Conservation (phyloP, 345 rosid species). For the Streptanthus diversifolius region DNA sequence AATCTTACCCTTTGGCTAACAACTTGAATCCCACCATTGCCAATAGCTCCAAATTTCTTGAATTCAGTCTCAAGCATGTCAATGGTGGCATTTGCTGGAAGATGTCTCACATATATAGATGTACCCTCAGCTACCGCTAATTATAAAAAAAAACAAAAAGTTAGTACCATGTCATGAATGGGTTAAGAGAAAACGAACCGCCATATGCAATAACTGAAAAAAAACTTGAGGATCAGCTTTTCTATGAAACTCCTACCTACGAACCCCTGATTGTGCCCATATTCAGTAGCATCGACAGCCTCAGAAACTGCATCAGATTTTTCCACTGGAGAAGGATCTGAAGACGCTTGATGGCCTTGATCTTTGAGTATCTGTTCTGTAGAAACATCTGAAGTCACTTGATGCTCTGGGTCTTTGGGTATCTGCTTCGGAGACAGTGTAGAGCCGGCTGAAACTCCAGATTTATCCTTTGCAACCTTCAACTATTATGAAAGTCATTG, state of each 20-base stretch:
- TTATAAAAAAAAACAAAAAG: not conserved
- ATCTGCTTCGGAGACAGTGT: constrained; percentile 12
- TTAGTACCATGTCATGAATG: not conserved
- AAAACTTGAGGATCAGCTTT: not conserved
- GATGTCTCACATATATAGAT: constrained; percentile 76
- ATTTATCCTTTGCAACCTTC: constrained; percentile 19
- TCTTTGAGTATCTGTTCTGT: constrained; percentile 1
- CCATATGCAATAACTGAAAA: not conserved
- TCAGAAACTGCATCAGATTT: constrained; percentile 21
- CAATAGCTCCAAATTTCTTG: constrained; percentile 76
- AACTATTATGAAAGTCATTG: not conserved
- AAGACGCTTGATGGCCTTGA: not conserved
- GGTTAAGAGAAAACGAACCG: not conserved
- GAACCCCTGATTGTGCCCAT: constrained; percentile 49
- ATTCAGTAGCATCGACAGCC: constrained; percentile 35
- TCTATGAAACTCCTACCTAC: constrained; percentile 40
- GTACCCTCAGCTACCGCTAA: constrained; percentile 54
- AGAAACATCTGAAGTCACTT: constrained; percentile 8
- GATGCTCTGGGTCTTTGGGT: constrained; percentile 4
- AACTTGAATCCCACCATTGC: constrained; percentile 47
- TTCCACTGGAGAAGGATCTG: constrained; percentile 18
- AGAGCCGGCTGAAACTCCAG: constrained; percentile 4
- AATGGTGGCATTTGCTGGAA: constrained; percentile 60
- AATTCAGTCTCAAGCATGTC: constrained; percentile 65
- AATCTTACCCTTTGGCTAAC: constrained; percentile 15